Base-by-base conservation (phyloP, 2,329 filamentous ascomycete genomes). In the Xenosphaeropsis pyriputrescens region DNA sequence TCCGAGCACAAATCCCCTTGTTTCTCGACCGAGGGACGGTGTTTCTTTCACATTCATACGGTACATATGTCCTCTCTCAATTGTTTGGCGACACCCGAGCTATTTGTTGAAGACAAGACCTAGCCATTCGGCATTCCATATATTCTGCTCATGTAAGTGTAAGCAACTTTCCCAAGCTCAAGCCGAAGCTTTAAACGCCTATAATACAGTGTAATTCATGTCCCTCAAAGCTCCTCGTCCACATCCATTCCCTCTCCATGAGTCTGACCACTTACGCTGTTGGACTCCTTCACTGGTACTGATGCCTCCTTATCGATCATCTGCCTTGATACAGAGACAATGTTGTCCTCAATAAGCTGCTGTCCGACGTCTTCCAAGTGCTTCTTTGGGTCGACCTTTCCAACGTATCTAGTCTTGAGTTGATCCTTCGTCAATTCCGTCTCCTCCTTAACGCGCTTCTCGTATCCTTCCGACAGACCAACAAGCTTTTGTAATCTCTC, bases 261-360 rank as follows among this genome's bases (percentile, higher is more conserved):
- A 33, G 46, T 43, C 40, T 53, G 46, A 15, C 64, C 72, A 40
- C 70, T 70, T 29, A 64, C 53, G 12, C 58, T 59, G 50, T 50
- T 59, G 39, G 60, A 59, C 42, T 81, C 70, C 61, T 79, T 79
- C 57, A 74, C 79, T 15, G 89, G 85, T 61, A 93, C 84, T 5
- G 86, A 91, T 3, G 91, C 91, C 61, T 98, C 91, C 66, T 96
- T 96, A 66, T 96, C 91, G 53, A 98, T 96, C 89, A 98, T 95
- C 61, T 96, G 91, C 58, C 89, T 73, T 47, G 86, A 93, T n/a
- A 98, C 88, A 3, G 86, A 85, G 11, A 98, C 91, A 47, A 98
- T 98, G 63, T 98, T 98, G 72, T 98, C 91, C 64, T 98, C 93
- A 53, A 98, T 96, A 47, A 96, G 72, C 58, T 93, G 79, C 62